These are phyloP conservation scores for Syzygium malaccense DNA, from an alignment of 441 rosid genomes.

Conservation along the genomic window DNA sequence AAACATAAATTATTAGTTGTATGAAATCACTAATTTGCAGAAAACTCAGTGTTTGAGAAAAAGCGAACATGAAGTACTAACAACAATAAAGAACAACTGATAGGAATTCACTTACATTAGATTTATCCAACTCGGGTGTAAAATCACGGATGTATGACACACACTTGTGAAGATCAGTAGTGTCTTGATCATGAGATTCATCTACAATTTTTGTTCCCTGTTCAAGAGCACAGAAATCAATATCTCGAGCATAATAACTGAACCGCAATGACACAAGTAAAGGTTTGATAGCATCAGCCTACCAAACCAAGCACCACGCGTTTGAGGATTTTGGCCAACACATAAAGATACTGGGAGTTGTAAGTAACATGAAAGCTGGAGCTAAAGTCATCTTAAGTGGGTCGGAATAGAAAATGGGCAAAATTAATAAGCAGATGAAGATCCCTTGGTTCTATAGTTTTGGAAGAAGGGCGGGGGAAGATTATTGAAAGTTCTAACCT, in stretches of 20 bases:
- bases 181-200: conserved; percentile 87
- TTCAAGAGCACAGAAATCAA: background rate
- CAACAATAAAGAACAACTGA: background rate
- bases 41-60: background rate
- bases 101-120: conserved; percentile 36
- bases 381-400: background rate
- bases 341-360: background rate
- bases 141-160: conserved; percentile 37
- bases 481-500: background rate
- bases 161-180: conserved; percentile 91
- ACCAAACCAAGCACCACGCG: background rate
- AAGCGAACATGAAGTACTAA: background rate
- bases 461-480: background rate
- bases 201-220: conserved; percentile 78
- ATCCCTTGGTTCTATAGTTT: background rate
- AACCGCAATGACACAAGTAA: background rate
- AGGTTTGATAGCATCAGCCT: background rate
- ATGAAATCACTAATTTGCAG: background rate
- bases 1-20: background rate
- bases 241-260: background rate
- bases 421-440: background rate
- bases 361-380: background rate
- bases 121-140: conserved; percentile 34
- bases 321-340: background rate
- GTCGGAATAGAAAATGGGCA: background rate